These are phyloP conservation scores for Microbotryum intermedium DNA, from an alignment of 1,284 basidiomycete species.

Conservation along the genomic window DNA sequence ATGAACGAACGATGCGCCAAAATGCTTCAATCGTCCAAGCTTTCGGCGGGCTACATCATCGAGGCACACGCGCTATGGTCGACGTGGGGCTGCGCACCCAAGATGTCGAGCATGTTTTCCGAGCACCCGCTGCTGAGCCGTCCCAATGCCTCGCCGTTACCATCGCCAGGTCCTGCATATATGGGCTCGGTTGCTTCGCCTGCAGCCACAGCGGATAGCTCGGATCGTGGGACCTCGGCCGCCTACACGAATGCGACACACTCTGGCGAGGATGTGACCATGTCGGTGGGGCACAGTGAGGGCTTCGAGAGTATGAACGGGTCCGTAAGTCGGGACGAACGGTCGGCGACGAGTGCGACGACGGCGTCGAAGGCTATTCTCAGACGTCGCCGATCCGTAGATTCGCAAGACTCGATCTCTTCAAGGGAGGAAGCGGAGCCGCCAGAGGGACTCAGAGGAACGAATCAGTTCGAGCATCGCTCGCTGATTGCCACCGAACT, in stretches of 20 bases:
- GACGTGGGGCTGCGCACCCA: constrained; percentile 22
- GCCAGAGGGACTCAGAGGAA: not conserved
- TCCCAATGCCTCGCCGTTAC: not conserved
- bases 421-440: constrained; percentile 2
- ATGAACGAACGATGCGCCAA: constrained; percentile 23
- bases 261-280: no score
- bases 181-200: no score
- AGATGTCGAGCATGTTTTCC: constrained; percentile 1
- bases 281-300: no score
- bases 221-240: no score
- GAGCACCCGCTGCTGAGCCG: constrained; percentile 2
- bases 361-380: no score
- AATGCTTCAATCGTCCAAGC: constrained; percentile 5
- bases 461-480: constrained; percentile 2
- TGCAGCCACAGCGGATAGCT: no score
- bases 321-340: no score
- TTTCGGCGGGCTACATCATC: constrained; percentile 21
- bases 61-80: constrained; percentile 16
- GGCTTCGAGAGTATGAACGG: no score
- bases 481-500: constrained; percentile 26
- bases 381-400: not conserved
- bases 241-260: no score
- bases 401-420: constrained; percentile 11
- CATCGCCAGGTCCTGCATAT: no score
- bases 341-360: no score